Percentiles rank a stretch among this genome's conserved stretches.
Conservation (phyloP, 2,329 filamentous ascomycete genomes). For the Aspergillus uvarum region DNA sequence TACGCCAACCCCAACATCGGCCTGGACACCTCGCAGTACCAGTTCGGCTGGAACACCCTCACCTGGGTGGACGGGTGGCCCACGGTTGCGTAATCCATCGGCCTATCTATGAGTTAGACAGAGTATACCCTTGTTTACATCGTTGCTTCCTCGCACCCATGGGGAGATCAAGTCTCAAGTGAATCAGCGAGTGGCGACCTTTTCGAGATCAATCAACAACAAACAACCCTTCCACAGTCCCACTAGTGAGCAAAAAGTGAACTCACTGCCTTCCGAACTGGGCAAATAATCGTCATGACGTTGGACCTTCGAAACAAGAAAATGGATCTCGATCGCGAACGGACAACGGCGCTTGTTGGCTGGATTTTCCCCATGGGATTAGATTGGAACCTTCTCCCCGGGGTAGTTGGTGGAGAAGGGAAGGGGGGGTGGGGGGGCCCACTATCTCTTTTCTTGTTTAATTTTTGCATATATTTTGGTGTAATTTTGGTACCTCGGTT, state of each 20-base stretch:
- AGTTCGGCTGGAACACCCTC: constrained; percentile 52
- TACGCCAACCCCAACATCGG: constrained; percentile 57
- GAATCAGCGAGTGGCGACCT: background rate
- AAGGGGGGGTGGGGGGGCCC: no score
- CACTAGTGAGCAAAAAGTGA: background rate
- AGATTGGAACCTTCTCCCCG: no score
- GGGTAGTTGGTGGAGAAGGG: no score
- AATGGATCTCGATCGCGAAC: no score
- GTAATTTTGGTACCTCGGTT: no score
- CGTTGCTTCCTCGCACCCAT: no score
- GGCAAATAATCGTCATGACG: background rate
- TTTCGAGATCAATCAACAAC: background rate
- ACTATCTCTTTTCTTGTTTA: no score
- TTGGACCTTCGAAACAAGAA: no score
- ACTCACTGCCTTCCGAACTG: background rate
- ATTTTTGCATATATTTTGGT: no score
- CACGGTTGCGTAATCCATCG: constrained; percentile 16
- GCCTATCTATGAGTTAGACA: background rate
- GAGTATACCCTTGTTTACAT: no score
- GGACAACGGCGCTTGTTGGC: no score
- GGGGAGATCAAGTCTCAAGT: background rate
- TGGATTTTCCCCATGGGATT: no score
- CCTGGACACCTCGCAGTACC: constrained; percentile 46
- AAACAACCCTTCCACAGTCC: background rate
- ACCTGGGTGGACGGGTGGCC: constrained; percentile 49